Evolutionary conservation across 2,329 filamentous ascomycete genomes (phyloP).

Genomic region (Cordyceps cateniannulata): DNA sequence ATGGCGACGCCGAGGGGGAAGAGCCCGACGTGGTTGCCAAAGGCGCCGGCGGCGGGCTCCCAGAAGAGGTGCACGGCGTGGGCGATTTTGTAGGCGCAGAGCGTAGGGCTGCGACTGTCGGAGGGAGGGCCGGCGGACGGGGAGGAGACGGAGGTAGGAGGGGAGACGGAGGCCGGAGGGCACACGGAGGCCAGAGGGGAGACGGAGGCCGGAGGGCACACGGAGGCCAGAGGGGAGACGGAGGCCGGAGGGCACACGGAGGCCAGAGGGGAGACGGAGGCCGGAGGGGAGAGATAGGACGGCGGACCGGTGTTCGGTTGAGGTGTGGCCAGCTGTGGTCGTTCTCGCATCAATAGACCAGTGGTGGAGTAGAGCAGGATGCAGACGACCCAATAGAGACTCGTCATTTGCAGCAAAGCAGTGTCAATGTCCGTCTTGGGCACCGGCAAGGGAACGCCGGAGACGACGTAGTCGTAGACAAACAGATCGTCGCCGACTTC

Average conservation of each 20-base stretch:
- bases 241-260: too few species aligned
- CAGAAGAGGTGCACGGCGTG: slow-evolving; percentile 14
- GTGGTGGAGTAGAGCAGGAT: slow-evolving; percentile 9
- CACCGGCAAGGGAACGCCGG: not conserved
- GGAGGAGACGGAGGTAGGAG: too few species aligned
- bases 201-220: too few species aligned
- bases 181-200: not conserved
- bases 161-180: not conserved
- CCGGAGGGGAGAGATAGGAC: not conserved
- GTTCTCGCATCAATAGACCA: not conserved
- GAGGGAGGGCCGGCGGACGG: too few species aligned
- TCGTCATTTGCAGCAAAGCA: not conserved
- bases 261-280: not conserved
- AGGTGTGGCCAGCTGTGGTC: not conserved
- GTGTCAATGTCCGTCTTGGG: slow-evolving; percentile 5
- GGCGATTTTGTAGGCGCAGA: slow-evolving; percentile 16
- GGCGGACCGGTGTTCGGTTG: not conserved
- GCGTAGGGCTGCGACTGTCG: not conserved
- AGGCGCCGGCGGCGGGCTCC: slow-evolving; percentile 11
- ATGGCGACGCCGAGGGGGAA: slow-evolving; percentile 14
- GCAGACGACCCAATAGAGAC: not conserved
- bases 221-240: too few species aligned
- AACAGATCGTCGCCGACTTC: slow-evolving; percentile 1
- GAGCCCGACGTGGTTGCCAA: slow-evolving; percentile 12
- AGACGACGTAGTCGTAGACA: not conserved